Evolutionary conservation across 345 rosid genomes (phyloP), one percentile per base, ranked within the genome.

Genomic region (Syzygium aqueum): DNA sequence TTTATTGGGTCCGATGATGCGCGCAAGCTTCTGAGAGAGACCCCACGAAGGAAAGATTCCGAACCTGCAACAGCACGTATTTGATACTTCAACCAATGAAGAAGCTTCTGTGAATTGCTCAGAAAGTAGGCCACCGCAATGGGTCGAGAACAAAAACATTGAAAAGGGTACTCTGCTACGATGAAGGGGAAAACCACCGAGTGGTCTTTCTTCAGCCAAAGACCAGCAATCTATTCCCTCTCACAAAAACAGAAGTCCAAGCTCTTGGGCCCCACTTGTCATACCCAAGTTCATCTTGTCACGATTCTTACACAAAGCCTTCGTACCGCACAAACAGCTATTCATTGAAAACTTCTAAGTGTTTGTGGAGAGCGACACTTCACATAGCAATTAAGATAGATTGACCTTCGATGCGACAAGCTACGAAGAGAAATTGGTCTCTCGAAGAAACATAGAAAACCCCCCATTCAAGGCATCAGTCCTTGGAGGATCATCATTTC

Each of bases 1-100:
- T 90, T 92, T 94, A 87, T 94, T 93, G 40, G 96, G 92, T 89
- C 98, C 99, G 7, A 96, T 93, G 85, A 96, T 89, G 49, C 98
- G 93, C 5, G 97, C 86, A 52, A 97, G 95, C 93, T 95, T 97
- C 92, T 97, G 99, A 54, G 99, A 97, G 33, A 97, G 93, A 78
- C 99, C 99, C 98, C 99, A 97, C 1, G 99, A 94, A 52, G 99
- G 99, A 86, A 96, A 96, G 93, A 97, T 95, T 83, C 96, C 98
- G 89, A 97, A 95, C 87, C 99, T 96, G 91, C 57, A 90, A 59
- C 43, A 2, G 46, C n/a, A 82, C 30, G 5, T 46, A 37, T 19
- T 33, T 1, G 0, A 37, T 22, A 73, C 25, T 73, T 37, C 82
- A 73, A 73, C 46, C 82, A 73, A 37, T 9, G 15, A 73, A 73